Evolutionary conservation across 2,329 filamentous ascomycete species (phyloP).

Genomic region (Tricladium varicosporioides): DNA sequence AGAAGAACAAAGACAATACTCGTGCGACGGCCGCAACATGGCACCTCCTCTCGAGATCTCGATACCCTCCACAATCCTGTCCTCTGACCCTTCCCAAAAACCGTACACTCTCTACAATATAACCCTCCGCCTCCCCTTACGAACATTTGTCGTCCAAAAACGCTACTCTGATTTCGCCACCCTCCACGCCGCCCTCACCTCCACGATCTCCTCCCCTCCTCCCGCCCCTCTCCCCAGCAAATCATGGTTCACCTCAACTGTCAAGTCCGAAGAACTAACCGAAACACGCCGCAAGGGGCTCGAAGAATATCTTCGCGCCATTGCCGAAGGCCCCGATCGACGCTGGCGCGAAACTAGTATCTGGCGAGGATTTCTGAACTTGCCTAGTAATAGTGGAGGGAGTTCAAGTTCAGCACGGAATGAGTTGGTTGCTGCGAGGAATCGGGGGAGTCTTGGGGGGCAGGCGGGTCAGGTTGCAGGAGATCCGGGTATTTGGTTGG

Average conservation of each 20-base stretch:
- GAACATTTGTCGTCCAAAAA: conserved; percentile 73
- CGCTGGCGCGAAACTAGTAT: conserved; percentile 72
- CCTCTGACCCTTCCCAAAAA: conserved; percentile 47
- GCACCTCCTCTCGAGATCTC: conserved; percentile 65
- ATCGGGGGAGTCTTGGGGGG: conserved; percentile 19
- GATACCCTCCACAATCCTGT: conserved; percentile 63
- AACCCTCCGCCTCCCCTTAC: conserved; percentile 71
- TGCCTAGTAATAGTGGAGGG: conserved; percentile 52
- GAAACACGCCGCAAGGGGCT: conserved; percentile 67
- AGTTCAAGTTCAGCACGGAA: conserved; percentile 30
- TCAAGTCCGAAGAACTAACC: conserved; percentile 66
- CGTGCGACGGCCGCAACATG: conserved; percentile 35
- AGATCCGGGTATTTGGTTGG: conserved; percentile 62
- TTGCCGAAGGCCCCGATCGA: conserved; percentile 70
- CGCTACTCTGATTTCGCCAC: conserved; percentile 77
- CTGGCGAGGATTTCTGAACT: conserved; percentile 72
- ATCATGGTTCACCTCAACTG: conserved; percentile 73
- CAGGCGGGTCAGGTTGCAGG: conserved; percentile 25
- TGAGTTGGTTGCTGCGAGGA: conserved; percentile 29
- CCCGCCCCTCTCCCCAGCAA: conserved; percentile 69
- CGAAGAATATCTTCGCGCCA: conserved; percentile 68
- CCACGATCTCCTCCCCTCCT: conserved; percentile 60
- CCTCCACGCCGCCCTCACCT: conserved; percentile 62
- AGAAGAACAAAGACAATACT: conserved; percentile 29
- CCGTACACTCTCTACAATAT: conserved; percentile 77